Conservation (phyloP, 306 rosid species). For the Cucurbita moschata region DNA sequence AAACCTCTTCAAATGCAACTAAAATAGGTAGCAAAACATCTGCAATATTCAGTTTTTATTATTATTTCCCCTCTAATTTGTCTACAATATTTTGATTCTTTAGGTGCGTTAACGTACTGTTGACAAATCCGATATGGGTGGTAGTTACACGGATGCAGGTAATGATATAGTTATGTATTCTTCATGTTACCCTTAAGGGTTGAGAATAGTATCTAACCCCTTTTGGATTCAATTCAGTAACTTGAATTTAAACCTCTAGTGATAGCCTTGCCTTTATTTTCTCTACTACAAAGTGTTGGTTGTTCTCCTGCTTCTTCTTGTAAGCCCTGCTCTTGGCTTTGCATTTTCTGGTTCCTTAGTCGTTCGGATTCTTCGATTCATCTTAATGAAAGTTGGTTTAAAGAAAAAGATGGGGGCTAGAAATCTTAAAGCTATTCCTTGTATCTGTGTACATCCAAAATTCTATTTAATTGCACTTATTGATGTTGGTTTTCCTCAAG, state of each 20-base stretch:
- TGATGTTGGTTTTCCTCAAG: too few relatives aligned
- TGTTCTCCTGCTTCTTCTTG: not conserved
- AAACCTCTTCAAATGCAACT: not conserved
- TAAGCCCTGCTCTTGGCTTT: not conserved
- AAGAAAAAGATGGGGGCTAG: not conserved
- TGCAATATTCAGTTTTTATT: not conserved
- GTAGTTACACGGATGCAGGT: conserved; percentile 97
- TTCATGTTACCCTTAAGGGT: not conserved
- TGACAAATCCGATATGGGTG: conserved; percentile 91
- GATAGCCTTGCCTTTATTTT: not conserved
- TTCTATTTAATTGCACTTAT: not conserved
- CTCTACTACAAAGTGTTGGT: not conserved
- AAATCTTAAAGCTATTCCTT: not conserved
- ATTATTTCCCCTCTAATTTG: conserved; percentile 2
- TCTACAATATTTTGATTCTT: conserved; percentile 17
- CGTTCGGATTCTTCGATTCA: not conserved
- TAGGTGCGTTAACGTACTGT: conserved; percentile 87
- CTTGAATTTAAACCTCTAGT: not conserved
- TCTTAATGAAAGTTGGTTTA: not conserved
- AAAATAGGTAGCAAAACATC: not conserved
- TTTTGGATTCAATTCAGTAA: not conserved
- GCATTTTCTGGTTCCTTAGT: not conserved
- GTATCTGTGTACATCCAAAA: not conserved
- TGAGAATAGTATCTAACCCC: not conserved
- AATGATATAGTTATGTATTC: not conserved